Base-by-base conservation (phyloP, 305 asterid species). In the Rubia peregrina region DNA sequence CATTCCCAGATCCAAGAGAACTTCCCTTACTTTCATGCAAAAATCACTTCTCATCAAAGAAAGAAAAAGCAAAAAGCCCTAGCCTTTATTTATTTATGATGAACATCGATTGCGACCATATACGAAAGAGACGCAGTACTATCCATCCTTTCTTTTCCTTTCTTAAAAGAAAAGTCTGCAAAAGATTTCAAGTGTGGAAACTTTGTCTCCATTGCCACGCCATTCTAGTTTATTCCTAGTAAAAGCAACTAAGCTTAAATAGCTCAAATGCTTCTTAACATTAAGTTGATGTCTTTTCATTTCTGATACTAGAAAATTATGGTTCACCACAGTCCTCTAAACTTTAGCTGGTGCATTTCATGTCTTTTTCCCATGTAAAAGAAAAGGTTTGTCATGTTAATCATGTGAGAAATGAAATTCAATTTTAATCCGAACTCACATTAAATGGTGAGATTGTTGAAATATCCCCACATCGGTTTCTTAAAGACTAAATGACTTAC, bases 161-260 rank as follows among this genome's bases (percentile, higher is more conserved):
- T 81, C 78, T 72, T 73, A 78, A 85, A 86, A 83, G 84, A 83
- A 7, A 84, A 79, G 80, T 75, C 88, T 87, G 96, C 89, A 77
- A 88, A 88, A 82, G 88, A 82, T 74, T 85, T 78, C 56, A n/a
- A 81, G 86, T 85, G 91, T 87, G 85, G 95, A 90, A 90, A 90
- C 96, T 89, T 83, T 89, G 96, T 89, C 97, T 86, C 89, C 88
- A 88, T 83, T 51, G 49, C 80, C 77, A 56, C 55, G 40, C 68
- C 68, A 17, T 21, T 57, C 14, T 3, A 22, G 3, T 17, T 51
- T 0, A 7, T 48, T 48, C 55, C 14, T 3, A 14, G 19, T 48
- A 14, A 48, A 48, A 48, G 19, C 14, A 12, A 12, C 14, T 14
- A 14, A 48, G 55, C n/a, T 48, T 48, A 48, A 48, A 3, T 48